A percentile compares a stretch with the other conserved stretches of the same genome.
These are phyloP conservation scores for Neoarthrinium moseri DNA, from an alignment of 2,329 filamentous ascomycete genomes.

Conservation along the genomic window DNA sequence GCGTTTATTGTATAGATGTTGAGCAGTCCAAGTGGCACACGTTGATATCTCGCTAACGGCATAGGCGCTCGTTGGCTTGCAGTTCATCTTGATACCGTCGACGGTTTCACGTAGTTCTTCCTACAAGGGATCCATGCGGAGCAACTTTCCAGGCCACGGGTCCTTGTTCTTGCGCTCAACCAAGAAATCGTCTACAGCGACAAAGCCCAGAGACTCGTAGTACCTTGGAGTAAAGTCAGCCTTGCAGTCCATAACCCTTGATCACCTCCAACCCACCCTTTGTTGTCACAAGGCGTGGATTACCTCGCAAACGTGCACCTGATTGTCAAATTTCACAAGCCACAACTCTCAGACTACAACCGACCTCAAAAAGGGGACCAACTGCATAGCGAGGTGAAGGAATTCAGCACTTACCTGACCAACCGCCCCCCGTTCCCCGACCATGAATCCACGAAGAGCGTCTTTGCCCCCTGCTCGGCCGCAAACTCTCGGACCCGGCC, in stretches of 20 bases:
- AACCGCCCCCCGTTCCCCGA: not conserved
- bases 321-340: too few species aligned
- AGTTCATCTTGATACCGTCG: not conserved
- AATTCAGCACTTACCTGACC: conserved; percentile 2
- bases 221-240: not conserved
- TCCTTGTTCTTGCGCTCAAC: not conserved
- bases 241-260: not conserved
- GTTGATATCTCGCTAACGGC: not conserved
- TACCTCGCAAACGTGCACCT: not conserved
- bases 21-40: too few species aligned
- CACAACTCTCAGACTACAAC: too few species aligned
- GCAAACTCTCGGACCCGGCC: conserved; percentile 14
- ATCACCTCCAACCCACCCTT: not conserved
- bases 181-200: not conserved
- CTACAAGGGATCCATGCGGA: not conserved
- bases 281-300: not conserved
- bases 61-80: not conserved
- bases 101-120: not conserved
- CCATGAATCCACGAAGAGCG: not conserved
- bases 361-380: too few species aligned
- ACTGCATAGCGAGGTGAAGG: too few species aligned
- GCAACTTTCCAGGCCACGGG: not conserved
- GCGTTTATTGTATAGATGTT: too few species aligned
- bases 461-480: conserved; percentile 14
- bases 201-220: not conserved